A percentile compares a stretch with the other conserved stretches of the same genome.
Evolutionary conservation across 2,329 filamentous ascomycete species (phyloP).

Genomic region (Ophiostoma montium): DNA sequence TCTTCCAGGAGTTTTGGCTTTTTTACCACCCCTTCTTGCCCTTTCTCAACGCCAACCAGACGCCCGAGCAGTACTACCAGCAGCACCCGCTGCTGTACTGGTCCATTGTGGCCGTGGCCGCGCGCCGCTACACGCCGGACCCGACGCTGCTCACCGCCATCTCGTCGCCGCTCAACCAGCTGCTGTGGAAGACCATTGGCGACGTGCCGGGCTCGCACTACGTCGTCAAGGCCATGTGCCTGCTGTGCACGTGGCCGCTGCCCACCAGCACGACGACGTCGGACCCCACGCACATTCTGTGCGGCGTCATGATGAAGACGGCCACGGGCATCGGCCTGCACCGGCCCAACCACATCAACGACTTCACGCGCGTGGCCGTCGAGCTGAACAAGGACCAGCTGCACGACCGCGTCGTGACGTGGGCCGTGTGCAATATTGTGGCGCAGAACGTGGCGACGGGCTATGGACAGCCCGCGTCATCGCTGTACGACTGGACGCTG

Average conservation of each 20-base stretch:
- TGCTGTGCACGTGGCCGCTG: slow-evolving; percentile 70
- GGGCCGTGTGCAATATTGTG: slow-evolving; percentile 77
- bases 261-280: slow-evolving; percentile 69
- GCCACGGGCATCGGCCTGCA: slow-evolving; percentile 74
- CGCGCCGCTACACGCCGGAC: slow-evolving; percentile 53
- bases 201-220: slow-evolving; percentile 68
- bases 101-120: slow-evolving; percentile 64
- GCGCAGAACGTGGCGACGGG: slow-evolving; percentile 71
- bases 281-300: slow-evolving; percentile 69
- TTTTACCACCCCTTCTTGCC: slow-evolving; percentile 67
- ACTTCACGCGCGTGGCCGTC: slow-evolving; percentile 63
- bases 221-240: slow-evolving; percentile 66
- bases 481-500: slow-evolving; percentile 61
- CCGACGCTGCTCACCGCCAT: slow-evolving; percentile 52
- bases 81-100: slow-evolving; percentile 76
- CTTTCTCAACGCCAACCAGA: slow-evolving; percentile 52
- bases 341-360: slow-evolving; percentile 66
- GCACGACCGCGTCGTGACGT: slow-evolving; percentile 64
- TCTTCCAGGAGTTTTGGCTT: slow-evolving; percentile 63
- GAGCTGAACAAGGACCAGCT: slow-evolving; percentile 68
- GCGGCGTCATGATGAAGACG: slow-evolving; percentile 76
- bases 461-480: slow-evolving; percentile 68
- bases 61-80: slow-evolving; percentile 60
- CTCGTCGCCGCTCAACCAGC: slow-evolving; percentile 51
- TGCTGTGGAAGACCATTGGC: slow-evolving; percentile 65